Evolutionary conservation across 345 rosid genomes (phyloP).

Genomic region (Aethionema arabicum): DNA sequence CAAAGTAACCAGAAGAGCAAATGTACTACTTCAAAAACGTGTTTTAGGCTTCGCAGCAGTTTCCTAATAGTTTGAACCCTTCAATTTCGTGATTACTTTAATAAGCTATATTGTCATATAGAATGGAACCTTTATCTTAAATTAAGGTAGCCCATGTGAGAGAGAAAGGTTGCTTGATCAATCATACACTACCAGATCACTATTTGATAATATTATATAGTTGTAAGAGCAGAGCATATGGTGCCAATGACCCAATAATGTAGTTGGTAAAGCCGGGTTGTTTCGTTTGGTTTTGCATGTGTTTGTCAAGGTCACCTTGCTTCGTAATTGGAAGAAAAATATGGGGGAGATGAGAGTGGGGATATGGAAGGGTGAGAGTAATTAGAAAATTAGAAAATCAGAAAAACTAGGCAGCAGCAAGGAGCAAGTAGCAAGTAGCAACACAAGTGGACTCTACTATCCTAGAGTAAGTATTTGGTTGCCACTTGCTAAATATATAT

Average conservation of each 20-base stretch:
- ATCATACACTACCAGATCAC: slow-evolving; percentile 4
- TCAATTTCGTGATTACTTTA: slow-evolving; percentile 9
- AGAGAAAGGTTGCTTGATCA: slow-evolving; percentile 15
- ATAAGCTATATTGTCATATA: not conserved
- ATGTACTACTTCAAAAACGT: too few relatives aligned
- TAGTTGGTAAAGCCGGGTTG: slow-evolving; percentile 26
- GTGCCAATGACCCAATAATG: slow-evolving; percentile 21
- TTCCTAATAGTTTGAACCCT: not conserved
- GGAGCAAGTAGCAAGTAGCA: too few relatives aligned
- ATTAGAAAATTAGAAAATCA: not conserved
- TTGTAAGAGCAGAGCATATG: not conserved
- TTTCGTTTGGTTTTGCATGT: slow-evolving; percentile 7
- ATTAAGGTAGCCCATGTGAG: slow-evolving; percentile 22
- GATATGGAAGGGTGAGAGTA: not conserved
- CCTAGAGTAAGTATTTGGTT: not conserved
- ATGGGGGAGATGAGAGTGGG: slow-evolving; percentile 2
- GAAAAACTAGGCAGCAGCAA: too few relatives aligned
- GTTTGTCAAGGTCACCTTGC: slow-evolving; percentile 12
- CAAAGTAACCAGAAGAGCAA: too few relatives aligned
- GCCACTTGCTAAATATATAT: too few relatives aligned
- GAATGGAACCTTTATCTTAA: slow-evolving; percentile 8
- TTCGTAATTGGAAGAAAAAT: not conserved
- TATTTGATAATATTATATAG: not conserved
- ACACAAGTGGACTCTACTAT: not conserved
- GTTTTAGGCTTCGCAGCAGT: too few relatives aligned